Percentiles rank a stretch among this genome's conserved stretches.
These are phyloP conservation scores for Neonectria ditissima DNA, from an alignment of 2,329 filamentous ascomycete genomes.

Conservation along the genomic window DNA sequence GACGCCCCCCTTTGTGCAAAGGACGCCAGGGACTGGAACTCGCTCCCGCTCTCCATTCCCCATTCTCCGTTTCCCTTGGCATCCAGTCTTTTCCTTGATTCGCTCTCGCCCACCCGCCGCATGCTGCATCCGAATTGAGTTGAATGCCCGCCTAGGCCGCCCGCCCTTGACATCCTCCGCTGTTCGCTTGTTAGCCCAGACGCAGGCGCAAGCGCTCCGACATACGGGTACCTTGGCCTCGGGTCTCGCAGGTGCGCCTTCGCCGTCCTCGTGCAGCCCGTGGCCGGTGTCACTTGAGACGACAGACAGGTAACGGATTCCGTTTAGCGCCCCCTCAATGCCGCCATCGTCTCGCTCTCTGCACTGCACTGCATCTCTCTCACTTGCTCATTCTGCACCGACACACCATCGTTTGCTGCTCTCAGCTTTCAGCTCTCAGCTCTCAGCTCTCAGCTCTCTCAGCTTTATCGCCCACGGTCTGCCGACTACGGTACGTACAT, in stretches of 20 bases:
- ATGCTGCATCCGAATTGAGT: constrained; percentile 2
- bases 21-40: not conserved
- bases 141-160: not conserved
- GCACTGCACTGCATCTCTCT: constrained; percentile 20
- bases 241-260: constrained; percentile 15
- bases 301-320: constrained; percentile 41
- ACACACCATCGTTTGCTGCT: constrained; percentile 36
- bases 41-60: not conserved
- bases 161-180: not conserved
- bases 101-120: not conserved
- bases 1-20: not conserved
- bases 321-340: constrained; percentile 46
- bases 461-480: not conserved
- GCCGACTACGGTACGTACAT: not conserved
- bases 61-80: not conserved
- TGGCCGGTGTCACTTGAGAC: constrained; percentile 30
- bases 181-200: not conserved
- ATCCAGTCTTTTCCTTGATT: not conserved
- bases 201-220: not conserved
- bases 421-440: not conserved
- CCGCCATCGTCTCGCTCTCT: constrained; percentile 43
- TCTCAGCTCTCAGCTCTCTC: not conserved
- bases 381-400: constrained; percentile 40
- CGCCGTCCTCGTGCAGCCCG: constrained; percentile 26
- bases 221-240: constrained; percentile 7